Evolutionary conservation across 257 asterid genomes (phyloP).

Genomic region (Solanum peruvianum): DNA sequence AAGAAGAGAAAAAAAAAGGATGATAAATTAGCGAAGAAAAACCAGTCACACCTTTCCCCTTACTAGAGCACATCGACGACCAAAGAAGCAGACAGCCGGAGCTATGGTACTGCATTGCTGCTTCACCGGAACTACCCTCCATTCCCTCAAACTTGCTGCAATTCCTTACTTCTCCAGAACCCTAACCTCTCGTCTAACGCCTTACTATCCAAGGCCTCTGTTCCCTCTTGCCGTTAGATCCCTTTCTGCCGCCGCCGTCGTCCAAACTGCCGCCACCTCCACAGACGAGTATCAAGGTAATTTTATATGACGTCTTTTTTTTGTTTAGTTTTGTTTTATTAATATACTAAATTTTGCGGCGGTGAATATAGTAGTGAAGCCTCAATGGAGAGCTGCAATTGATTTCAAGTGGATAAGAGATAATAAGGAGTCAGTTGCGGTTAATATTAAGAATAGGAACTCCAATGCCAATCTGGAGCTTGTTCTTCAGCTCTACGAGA

Average conservation of each 20-base stretch:
- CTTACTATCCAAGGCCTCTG: conserved; percentile 4
- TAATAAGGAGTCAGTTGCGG: conserved; percentile 66
- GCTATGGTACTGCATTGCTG: conserved; percentile 10
- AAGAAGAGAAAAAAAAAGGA: not conserved
- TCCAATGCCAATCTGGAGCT: conserved; percentile 62
- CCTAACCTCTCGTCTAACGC: conserved; percentile 5
- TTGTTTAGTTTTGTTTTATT: not conserved
- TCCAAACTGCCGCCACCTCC: conserved; percentile 12
- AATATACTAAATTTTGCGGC: not conserved
- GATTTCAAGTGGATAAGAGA: conserved; percentile 96
- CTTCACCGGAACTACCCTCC: conserved; percentile 10
- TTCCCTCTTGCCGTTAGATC: conserved; percentile 31
- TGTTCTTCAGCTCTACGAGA: conserved; percentile 65
- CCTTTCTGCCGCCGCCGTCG: conserved; percentile 37
- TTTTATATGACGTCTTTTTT: not conserved
- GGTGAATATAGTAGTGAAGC: conserved; percentile 42
- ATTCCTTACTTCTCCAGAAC: conserved; percentile 22
- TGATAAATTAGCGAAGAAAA: not conserved
- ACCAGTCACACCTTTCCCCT: not conserved
- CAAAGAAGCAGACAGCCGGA: not conserved
- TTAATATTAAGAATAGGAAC: conserved; percentile 56
- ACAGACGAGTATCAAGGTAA: conserved; percentile 34
- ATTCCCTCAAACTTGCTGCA: conserved; percentile 25
- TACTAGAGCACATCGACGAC: not conserved
- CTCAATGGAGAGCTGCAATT: conserved; percentile 87